These are phyloP conservation scores for Glaciozyma martinii DNA, from an alignment of 768 basidiomycete genomes.

Conservation along the genomic window DNA sequence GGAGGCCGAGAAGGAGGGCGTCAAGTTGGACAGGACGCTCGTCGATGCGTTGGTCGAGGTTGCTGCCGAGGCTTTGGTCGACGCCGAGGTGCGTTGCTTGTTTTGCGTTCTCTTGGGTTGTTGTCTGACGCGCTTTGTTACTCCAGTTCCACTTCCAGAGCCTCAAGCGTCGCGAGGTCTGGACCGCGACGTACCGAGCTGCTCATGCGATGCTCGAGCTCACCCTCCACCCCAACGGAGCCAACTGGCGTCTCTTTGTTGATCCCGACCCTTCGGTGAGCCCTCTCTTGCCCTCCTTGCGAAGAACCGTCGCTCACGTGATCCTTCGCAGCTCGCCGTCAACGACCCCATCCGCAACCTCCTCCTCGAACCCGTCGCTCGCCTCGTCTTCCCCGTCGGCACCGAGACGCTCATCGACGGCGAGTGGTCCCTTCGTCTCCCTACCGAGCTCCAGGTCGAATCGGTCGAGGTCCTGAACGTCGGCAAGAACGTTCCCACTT, in stretches of 20 bases:
- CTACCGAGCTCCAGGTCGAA: conserved; percentile 41
- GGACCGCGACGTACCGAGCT: conserved; percentile 72
- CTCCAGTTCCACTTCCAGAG: conserved; percentile 70
- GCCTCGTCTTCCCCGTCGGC: conserved; percentile 44
- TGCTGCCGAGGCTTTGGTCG: conserved; percentile 30
- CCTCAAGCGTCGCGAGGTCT: conserved; percentile 76
- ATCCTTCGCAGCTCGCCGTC: conserved; percentile 45
- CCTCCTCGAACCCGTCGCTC: conserved; percentile 65
- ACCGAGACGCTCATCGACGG: conserved; percentile 46
- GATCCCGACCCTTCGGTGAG: conserved; percentile 48
- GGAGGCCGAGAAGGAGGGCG: conserved; percentile 8
- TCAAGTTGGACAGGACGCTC: background rate
- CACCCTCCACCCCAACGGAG: conserved; percentile 60
- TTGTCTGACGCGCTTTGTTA: conserved; percentile 40
- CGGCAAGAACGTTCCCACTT: conserved; percentile 67
- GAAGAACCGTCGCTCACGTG: background rate
- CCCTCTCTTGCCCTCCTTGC: conserved; percentile 39
- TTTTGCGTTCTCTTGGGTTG: conserved; percentile 31
- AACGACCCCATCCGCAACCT: conserved; percentile 69
- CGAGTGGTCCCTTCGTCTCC: conserved; percentile 53
- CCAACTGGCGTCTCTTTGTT: conserved; percentile 80
- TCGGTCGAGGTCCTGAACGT: conserved; percentile 18
- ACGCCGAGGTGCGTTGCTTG: conserved; percentile 25
- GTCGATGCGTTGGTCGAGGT: conserved; percentile 17
- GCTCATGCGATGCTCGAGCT: conserved; percentile 63